phyloP scores from a whole-genome alignment of 805 yeast genomes.

The Geotrichum ghanense region DNA sequence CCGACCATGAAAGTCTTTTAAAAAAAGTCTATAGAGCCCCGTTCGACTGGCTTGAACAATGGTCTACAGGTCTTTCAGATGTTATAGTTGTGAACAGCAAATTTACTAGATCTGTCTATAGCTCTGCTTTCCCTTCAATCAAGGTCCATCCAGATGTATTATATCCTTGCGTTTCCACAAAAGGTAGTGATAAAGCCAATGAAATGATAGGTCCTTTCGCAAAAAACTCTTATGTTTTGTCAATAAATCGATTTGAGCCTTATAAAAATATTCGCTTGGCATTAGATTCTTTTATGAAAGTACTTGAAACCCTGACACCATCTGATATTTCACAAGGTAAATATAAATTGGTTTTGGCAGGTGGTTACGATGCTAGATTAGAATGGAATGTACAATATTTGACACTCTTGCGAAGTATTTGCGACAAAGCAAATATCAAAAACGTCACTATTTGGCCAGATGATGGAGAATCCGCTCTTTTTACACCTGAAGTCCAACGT shows the following conservation, averaged over 20 bases:
- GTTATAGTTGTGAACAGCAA: constrained; percentile 75
- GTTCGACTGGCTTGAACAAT: constrained; percentile 75
- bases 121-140: constrained; percentile 41
- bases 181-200: constrained; percentile 11
- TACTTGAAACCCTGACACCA: constrained; percentile 27
- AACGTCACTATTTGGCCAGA: constrained; percentile 31
- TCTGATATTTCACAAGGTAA: constrained; percentile 26
- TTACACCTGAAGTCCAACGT: constrained; percentile 5
- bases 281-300: constrained; percentile 45
- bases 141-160: constrained; percentile 40
- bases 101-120: constrained; percentile 65
- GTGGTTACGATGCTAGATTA: constrained; percentile 79
- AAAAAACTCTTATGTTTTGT: constrained; percentile 27
- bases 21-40: constrained; percentile 65
- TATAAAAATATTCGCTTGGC: constrained; percentile 79
- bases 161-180: constrained; percentile 68
- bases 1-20: constrained; percentile 42
- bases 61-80: constrained; percentile 69
- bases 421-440: constrained; percentile 34
- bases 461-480: constrained; percentile 6
- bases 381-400: constrained; percentile 66
- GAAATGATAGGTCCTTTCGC: neutral
- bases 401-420: constrained; percentile 41
- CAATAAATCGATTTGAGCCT: constrained; percentile 81
- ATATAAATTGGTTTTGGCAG: constrained; percentile 56